Evolutionary conservation across 2,329 filamentous ascomycete genomes (phyloP).

Genomic region (Stromatinia cepivora): DNA sequence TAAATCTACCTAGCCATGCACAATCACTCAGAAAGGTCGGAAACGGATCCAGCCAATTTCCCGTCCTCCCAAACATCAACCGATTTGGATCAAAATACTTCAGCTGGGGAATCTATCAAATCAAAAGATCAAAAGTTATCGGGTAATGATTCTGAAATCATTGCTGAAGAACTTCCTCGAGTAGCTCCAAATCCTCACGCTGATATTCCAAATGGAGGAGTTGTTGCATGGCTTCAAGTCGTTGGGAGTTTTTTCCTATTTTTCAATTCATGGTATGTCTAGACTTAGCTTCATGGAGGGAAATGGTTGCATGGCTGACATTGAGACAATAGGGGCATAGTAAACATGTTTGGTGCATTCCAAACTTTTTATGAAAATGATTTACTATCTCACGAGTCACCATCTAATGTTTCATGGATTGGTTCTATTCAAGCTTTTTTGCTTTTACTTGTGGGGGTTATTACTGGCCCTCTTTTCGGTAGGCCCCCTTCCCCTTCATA

Average conservation of each 20-base stretch:
- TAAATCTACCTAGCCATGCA: neutral
- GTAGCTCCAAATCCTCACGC: neutral
- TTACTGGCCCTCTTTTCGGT: slow-evolving; percentile 46
- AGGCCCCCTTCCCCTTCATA: neutral
- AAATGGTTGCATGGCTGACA: neutral
- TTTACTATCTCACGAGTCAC: slow-evolving; percentile 43
- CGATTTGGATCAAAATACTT: neutral
- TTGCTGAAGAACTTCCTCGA: slow-evolving; percentile 11
- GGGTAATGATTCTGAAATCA: neutral
- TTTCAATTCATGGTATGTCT: slow-evolving; percentile 52
- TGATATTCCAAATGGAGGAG: slow-evolving; percentile 48
- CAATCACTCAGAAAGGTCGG: neutral
- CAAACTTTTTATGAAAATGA: slow-evolving; percentile 52
- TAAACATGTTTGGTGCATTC: slow-evolving; percentile 55
- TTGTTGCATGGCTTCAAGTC: slow-evolving; percentile 56
- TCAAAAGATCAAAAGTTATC: neutral
- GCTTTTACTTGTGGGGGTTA: slow-evolving; percentile 46
- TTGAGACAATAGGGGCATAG: slow-evolving; percentile 41
- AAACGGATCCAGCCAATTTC: neutral
- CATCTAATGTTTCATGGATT: slow-evolving; percentile 48
- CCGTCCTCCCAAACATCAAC: neutral
- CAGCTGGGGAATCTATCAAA: neutral
- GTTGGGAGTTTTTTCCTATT: slow-evolving; percentile 53
- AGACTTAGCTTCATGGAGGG: too few species aligned
- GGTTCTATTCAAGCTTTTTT: slow-evolving; percentile 51